A percentile compares a stretch with the other conserved stretches of the same genome.
These are phyloP conservation scores for Pseudopyrenochaeta lycopersici DNA, from an alignment of 2,329 filamentous ascomycete genomes.

Conservation along the genomic window DNA sequence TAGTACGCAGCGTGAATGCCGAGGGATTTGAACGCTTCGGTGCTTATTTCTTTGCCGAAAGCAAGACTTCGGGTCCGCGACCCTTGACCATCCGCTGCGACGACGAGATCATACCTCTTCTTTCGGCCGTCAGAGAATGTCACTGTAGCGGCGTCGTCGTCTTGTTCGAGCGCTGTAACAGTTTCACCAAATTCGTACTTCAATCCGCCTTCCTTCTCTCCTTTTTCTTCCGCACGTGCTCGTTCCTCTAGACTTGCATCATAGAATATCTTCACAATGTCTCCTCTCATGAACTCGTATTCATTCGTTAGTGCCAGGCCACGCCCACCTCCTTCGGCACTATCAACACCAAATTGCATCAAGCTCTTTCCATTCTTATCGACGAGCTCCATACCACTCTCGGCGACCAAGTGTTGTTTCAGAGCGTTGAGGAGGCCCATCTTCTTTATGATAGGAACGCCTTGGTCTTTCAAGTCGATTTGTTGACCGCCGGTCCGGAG, in stretches of 20 bases:
- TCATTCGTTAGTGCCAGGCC: conserved; percentile 38
- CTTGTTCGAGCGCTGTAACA: conserved; percentile 23
- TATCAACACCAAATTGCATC: conserved; percentile 39
- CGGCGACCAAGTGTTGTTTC: conserved; percentile 43
- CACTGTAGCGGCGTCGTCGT: conserved; percentile 20
- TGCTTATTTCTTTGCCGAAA: conserved; percentile 22
- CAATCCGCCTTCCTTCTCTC: conserved; percentile 10
- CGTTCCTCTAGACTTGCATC: conserved; percentile 18
- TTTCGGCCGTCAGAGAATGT: conserved; percentile 25
- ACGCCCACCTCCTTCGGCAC: conserved; percentile 46
- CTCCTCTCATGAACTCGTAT: conserved; percentile 42
- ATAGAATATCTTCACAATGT: conserved; percentile 46
- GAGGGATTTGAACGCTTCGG: conserved; percentile 21
- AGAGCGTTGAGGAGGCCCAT: conserved; percentile 52
- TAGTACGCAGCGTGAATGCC: conserved; percentile 36
- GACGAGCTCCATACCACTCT: conserved; percentile 52
- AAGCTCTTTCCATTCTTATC: conserved; percentile 24
- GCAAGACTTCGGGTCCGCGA: conserved; percentile 31
- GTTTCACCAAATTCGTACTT: conserved; percentile 20
- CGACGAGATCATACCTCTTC: conserved; percentile 31
- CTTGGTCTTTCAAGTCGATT: conserved; percentile 56
- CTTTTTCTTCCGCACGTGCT: conserved; percentile 19
- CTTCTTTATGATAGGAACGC: conserved; percentile 51
- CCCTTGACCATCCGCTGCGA: conserved; percentile 37
- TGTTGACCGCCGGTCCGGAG: conserved; percentile 58